phyloP scores from a whole-genome alignment of 768 basidiomycete genomes.

The Porpolomopsis calyptriformis region DNA sequence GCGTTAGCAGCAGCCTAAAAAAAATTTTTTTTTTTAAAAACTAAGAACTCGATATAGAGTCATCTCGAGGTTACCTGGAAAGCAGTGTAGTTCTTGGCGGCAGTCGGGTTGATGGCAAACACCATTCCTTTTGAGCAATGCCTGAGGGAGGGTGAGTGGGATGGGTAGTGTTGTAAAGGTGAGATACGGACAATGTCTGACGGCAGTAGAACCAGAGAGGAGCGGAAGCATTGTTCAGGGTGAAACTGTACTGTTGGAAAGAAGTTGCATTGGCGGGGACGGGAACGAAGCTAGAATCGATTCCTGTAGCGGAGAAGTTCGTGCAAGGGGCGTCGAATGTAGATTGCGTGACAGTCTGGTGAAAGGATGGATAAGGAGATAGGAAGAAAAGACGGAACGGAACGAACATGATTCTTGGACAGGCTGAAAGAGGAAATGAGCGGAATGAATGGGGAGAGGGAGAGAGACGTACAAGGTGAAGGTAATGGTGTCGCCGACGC shows the following conservation, averaged over 20 bases:
- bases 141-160: slow-evolving; percentile 4
- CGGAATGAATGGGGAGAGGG: slow-evolving; percentile 3
- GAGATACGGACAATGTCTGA: slow-evolving; percentile 16
- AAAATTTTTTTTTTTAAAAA: background rate
- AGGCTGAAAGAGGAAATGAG: slow-evolving; percentile 11
- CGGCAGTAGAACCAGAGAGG: slow-evolving; percentile 40
- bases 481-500: slow-evolving; percentile 9
- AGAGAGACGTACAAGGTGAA: slow-evolving; percentile 12
- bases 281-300: slow-evolving; percentile 32
- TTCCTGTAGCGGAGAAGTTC: slow-evolving; percentile 19
- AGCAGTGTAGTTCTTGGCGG: slow-evolving; percentile 24
- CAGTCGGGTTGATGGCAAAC: slow-evolving; percentile 32
- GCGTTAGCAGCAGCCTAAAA: slow-evolving; percentile 7
- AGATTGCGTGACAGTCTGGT: slow-evolving; percentile 38
- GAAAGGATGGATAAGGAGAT: background rate
- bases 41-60: background rate
- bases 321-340: slow-evolving; percentile 35
- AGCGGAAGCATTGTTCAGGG: slow-evolving; percentile 23
- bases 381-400: background rate
- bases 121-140: slow-evolving; percentile 34
- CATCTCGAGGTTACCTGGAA: slow-evolving; percentile 26
- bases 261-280: slow-evolving; percentile 17
- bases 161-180: background rate
- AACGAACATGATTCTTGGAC: slow-evolving; percentile 24
- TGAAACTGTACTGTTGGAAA: slow-evolving; percentile 30